Evolutionary conservation across 2,329 filamentous ascomycete species (phyloP).

Genomic region (Didymella glomerata): DNA sequence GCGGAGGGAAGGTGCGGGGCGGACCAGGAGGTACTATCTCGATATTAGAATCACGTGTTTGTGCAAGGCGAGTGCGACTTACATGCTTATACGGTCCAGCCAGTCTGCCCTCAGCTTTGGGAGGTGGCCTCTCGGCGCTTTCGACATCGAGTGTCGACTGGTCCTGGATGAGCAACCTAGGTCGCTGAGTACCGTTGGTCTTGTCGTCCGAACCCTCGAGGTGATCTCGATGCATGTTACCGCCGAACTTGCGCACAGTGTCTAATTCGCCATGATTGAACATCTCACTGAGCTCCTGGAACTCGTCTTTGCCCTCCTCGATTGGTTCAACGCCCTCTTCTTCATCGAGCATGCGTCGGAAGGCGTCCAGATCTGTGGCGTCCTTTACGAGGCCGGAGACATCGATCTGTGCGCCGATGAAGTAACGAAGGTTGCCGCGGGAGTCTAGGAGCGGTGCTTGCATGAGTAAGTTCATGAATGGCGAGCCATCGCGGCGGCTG

Average conservation of each 20-base stretch:
- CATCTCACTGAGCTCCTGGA: conserved; percentile 73
- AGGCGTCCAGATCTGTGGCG: conserved; percentile 69
- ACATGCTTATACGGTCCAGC: conserved; percentile 67
- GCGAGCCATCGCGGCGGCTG: conserved; percentile 75
- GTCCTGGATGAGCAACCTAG: conserved; percentile 61
- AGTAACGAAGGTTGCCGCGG: conserved; percentile 71
- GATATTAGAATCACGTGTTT: conserved; percentile 15
- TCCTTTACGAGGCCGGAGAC: conserved; percentile 74
- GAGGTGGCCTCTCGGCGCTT: conserved; percentile 22
- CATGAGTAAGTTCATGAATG: conserved; percentile 81
- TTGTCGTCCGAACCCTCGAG: conserved; percentile 58
- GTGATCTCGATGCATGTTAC: conserved; percentile 67
- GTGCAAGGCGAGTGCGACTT: conserved; percentile 34
- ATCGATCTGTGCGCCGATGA: conserved; percentile 77
- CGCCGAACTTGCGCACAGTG: conserved; percentile 69
- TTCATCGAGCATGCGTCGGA: conserved; percentile 59
- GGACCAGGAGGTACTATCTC: conserved; percentile 57
- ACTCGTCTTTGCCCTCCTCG: conserved; percentile 64
- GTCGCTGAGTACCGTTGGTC: conserved; percentile 47
- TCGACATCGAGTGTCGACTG: conserved; percentile 46
- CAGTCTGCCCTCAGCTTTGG: conserved; percentile 39
- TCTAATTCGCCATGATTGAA: conserved; percentile 73
- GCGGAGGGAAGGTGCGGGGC: conserved; percentile 58
- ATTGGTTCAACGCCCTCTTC: conserved; percentile 41
- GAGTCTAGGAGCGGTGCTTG: conserved; percentile 75